These are phyloP conservation scores for Metschnikowia lunata DNA, from an alignment of 805 yeast genomes.

Conservation along the genomic window DNA sequence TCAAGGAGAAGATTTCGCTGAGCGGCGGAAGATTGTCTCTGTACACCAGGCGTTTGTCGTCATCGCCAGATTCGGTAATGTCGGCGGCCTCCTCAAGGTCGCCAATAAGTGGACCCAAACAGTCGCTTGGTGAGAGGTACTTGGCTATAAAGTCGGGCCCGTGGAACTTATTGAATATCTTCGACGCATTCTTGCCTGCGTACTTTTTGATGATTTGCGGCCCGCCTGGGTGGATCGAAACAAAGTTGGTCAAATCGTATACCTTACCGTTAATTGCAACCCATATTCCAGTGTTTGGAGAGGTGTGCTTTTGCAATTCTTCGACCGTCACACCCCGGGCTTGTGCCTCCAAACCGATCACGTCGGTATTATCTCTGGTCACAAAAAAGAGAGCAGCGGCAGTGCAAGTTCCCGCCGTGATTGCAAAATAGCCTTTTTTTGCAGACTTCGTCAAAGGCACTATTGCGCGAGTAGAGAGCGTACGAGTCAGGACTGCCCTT, in stretches of 20 bases:
- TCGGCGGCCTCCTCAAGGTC: constrained; percentile 15
- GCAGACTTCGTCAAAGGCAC: too few relatives aligned
- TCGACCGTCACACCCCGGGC: constrained; percentile 13
- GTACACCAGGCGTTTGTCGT: constrained; percentile 16
- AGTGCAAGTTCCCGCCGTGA: too few relatives aligned
- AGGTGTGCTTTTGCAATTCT: constrained; percentile 12
- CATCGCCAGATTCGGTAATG: constrained; percentile 17
- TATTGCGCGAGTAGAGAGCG: too few relatives aligned
- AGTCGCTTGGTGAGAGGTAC: constrained; percentile 17
- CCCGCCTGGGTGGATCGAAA: constrained; percentile 53
- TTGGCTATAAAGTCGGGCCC: constrained; percentile 19
- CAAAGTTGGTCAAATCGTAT: constrained; percentile 35
- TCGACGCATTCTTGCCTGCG: constrained; percentile 57
- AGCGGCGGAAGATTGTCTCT: constrained; percentile 28
- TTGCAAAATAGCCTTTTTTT: too few relatives aligned
- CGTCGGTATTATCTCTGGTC: too few relatives aligned
- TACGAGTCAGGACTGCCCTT: too few relatives aligned
- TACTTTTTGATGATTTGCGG: constrained; percentile 10
- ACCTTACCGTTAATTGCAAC: constrained; percentile 30
- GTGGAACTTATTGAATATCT: constrained; percentile 39
- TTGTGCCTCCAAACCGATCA: constrained; percentile 5
- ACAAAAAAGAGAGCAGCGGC: too few relatives aligned
- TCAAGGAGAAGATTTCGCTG: constrained; percentile 26
- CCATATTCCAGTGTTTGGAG: constrained; percentile 22
- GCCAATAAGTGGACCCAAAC: constrained; percentile 23